Conservation (phyloP, 495 filamentous ascomycete species). For the Chaetomium cochliodes region DNA sequence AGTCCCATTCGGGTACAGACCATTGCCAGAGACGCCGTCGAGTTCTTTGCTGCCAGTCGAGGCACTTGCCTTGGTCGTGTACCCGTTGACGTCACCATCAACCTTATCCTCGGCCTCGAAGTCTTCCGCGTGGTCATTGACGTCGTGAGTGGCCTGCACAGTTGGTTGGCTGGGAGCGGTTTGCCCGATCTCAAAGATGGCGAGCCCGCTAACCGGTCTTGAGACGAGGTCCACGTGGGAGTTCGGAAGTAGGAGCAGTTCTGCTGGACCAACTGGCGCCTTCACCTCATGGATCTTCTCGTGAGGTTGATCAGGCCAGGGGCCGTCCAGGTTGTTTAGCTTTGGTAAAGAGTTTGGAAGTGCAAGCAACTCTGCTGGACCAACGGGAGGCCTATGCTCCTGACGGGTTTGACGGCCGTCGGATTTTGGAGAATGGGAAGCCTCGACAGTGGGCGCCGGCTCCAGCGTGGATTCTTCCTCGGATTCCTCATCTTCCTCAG, state of each 20-base stretch:
- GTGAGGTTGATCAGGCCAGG: neutral
- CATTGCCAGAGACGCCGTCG: conserved; percentile 2
- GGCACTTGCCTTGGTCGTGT: conserved; percentile 29
- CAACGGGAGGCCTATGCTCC: conserved; percentile 27
- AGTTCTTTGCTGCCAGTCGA: neutral
- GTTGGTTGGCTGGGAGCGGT: neutral
- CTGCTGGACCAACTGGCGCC: conserved; percentile 34
- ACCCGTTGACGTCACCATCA: conserved; percentile 7
- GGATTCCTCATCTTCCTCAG: neutral
- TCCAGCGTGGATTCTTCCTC: neutral
- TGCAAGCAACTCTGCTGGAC: conserved; percentile 32
- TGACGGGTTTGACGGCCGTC: too few species aligned
- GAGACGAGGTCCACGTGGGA: conserved; percentile 28
- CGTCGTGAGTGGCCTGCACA: neutral
- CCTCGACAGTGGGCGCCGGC: neutral
- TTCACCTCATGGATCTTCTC: neutral
- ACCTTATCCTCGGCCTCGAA: neutral
- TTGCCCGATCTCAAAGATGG: conserved; percentile 6
- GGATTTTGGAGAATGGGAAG: neutral
- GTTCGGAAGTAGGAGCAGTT: conserved; percentile 36
- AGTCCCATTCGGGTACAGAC: conserved; percentile 5
- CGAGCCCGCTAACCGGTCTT: conserved; percentile 1
- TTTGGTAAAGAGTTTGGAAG: conserved; percentile 29
- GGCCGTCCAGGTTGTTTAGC: neutral
- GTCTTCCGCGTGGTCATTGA: conserved; percentile 6